Base-by-base conservation (phyloP, 345 rosid genomes). In the Rhodamnia rubescens region DNA sequence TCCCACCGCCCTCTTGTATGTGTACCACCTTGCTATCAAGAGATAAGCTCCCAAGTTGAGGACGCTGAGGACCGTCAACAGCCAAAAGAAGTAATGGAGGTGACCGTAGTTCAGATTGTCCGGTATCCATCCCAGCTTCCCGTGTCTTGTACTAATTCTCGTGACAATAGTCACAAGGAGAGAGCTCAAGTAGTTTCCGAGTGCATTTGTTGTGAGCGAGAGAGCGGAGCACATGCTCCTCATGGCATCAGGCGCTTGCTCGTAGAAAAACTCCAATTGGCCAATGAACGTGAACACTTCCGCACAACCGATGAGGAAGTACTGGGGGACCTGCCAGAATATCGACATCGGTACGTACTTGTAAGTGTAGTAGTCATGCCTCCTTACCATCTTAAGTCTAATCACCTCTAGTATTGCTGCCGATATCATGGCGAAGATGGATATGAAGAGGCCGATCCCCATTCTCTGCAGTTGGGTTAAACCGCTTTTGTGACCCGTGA, bases 161-260 rank as follows among this genome's bases (percentile, higher is more conserved):
- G 87, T 87, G 8, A 87, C 87, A 53, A 88, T 82, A 20, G 87
- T 90, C 42, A 91, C 84, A 2, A 90, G 90, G 26, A 89, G 86
- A 21, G 91, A 86, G 74, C 91, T 91, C 56, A 90, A 82, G 87
- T 91, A 89, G 86, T 18, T 91, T 26, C 92, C 91, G 1, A 90
- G 87, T 0, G 92, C 90, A 40, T 40, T 27, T 0, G 91, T 90
- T 21, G 89, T 88, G 9, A 90, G 92, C 4, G 50, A 9, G 49
- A 91, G 84, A 42, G 93, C 93, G 0, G 93, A 86, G 83, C 93
- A 91, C 85, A 87, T 59, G 84, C 95, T 93, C 82, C 93, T 88
- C 90, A 90, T 90, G 0, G 93, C 92, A 88, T 93, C 92, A 12
- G 92, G 92, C 6, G 95, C 92, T 82, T 92, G 92, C 80, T 91